These are phyloP conservation scores for Biscutella laevigata DNA, from an alignment of 441 rosid species.

Conservation along the genomic window DNA sequence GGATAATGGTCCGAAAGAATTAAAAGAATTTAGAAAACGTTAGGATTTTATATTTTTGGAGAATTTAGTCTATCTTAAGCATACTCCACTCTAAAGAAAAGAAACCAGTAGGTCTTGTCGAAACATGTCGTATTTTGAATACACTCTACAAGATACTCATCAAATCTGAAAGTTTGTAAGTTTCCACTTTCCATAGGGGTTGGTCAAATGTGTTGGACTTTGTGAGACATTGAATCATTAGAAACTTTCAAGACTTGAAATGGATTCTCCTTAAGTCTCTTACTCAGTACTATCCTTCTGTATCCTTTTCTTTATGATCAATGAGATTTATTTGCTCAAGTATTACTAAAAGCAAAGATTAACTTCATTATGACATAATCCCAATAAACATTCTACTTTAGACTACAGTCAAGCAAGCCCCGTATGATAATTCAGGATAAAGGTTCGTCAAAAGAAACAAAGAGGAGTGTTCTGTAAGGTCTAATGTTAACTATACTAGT, in stretches of 20 bases:
- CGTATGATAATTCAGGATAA: constrained; percentile 7
- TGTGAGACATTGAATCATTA: background rate
- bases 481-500: constrained; percentile 27
- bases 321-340: background rate
- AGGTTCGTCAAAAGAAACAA: constrained; percentile 8
- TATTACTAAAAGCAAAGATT: too few relatives aligned
- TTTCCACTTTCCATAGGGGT: too few relatives aligned
- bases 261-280: constrained; percentile 1
- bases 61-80: too few relatives aligned
- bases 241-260: constrained; percentile 8
- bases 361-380: background rate
- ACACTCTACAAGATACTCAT: too few relatives aligned
- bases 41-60: too few relatives aligned
- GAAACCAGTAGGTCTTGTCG: too few relatives aligned
- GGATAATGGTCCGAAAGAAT: too few relatives aligned
- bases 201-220: background rate
- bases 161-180: too few relatives aligned
- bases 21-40: too few relatives aligned
- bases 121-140: too few relatives aligned
- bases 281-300: background rate
- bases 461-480: constrained; percentile 14
- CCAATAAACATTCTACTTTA: constrained; percentile 7
- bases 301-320: constrained; percentile 14
- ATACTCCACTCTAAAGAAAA: too few relatives aligned
- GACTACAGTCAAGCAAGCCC: constrained; percentile 5